Conservation (phyloP, 1,284 basidiomycete species). For the Apiotrichum porosum region DNA sequence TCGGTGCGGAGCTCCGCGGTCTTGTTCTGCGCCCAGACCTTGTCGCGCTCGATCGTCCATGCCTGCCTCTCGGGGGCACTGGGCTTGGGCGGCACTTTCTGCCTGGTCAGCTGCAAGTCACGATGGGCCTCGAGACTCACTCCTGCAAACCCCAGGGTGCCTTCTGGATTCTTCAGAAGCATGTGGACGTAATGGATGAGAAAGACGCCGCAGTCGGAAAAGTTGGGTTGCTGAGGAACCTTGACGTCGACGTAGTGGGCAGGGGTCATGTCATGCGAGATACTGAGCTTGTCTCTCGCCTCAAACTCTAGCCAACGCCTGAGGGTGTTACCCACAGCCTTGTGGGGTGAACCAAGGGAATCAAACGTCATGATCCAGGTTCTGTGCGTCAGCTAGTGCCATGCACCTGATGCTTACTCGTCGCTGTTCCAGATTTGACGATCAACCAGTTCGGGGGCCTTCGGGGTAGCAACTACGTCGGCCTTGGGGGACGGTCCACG, state of each 20-base stretch:
- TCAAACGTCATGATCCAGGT: slow-evolving; percentile 81
- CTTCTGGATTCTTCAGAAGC: slow-evolving; percentile 34
- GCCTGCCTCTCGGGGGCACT: slow-evolving; percentile 1
- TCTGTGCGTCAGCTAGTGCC: slow-evolving; percentile 50
- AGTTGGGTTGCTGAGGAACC: slow-evolving; percentile 52
- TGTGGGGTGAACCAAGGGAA: slow-evolving; percentile 70
- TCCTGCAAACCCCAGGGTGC: slow-evolving; percentile 35
- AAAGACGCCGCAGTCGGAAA: slow-evolving; percentile 53
- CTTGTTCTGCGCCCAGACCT: slow-evolving; percentile 14
- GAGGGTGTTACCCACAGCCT: slow-evolving; percentile 60
- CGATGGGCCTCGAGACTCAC: slow-evolving; percentile 27
- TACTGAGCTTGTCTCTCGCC: slow-evolving; percentile 67
- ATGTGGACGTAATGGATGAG: slow-evolving; percentile 47
- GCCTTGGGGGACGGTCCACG: no score
- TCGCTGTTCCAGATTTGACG: not conserved
- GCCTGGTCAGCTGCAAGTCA: slow-evolving; percentile 1
- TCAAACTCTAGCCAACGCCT: slow-evolving; percentile 68
- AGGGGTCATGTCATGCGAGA: slow-evolving; percentile 48
- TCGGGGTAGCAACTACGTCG: no score
- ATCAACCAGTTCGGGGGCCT: no score
- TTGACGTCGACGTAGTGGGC: slow-evolving; percentile 30
- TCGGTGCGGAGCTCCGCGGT: slow-evolving; percentile 15
- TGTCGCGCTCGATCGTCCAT: slow-evolving; percentile 9
- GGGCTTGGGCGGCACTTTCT: slow-evolving; percentile 22
- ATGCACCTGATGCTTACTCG: slow-evolving; percentile 24